These are phyloP conservation scores for Truncatella angustata DNA, from an alignment of 2,329 filamentous ascomycete genomes.

Conservation along the genomic window DNA sequence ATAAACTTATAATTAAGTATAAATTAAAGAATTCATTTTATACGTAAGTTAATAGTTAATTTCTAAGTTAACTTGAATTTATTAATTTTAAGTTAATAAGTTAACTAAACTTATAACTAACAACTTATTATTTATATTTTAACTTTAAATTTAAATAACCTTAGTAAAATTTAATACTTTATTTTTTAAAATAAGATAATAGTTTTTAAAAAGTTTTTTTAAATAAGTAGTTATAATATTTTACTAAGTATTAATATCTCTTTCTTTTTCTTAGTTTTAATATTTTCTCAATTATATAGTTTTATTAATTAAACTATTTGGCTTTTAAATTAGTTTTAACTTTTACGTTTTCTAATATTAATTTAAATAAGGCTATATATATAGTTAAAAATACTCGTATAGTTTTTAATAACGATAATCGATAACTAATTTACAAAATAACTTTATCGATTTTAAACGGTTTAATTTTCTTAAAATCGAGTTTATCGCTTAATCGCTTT, in stretches of 20 bases:
- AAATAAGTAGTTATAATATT: conserved; percentile 6
- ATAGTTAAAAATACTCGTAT: not conserved
- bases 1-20: too few species aligned
- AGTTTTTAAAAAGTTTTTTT: conserved; percentile 8
- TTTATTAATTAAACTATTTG: conserved; percentile 13
- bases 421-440: not conserved
- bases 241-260: conserved; percentile 13
- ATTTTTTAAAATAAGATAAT: not conserved
- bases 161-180: too few species aligned
- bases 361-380: not conserved
- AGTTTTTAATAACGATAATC: not conserved
- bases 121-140: too few species aligned
- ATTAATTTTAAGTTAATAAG: too few species aligned
- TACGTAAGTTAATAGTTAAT: too few species aligned
- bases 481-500: not conserved
- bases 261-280: conserved; percentile 6
- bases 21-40: too few species aligned
- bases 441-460: not conserved
- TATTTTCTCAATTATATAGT: conserved; percentile 11
- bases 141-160: too few species aligned
- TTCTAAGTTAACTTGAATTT: too few species aligned
- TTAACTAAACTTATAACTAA: too few species aligned
- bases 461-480: not conserved
- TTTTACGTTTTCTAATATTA: not conserved
- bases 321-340: not conserved